Evolutionary conservation across 1,284 basidiomycete genomes (phyloP), one percentile per base, ranked within the genome.

Genomic region (Spongispora temasekensis): DNA sequence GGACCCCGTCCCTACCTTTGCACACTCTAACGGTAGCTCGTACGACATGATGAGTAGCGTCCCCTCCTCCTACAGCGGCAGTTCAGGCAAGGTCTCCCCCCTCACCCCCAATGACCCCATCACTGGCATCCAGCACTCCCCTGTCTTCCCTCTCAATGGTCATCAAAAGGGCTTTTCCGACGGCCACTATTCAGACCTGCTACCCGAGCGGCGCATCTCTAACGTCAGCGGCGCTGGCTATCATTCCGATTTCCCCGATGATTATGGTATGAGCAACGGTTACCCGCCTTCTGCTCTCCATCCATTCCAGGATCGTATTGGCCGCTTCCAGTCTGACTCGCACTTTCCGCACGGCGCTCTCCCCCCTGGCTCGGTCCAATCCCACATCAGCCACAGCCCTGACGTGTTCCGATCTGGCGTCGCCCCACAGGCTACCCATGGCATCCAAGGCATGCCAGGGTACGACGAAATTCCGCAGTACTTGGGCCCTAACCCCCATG

Each of bases 11-110:
- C 79, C 83, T 15, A 76, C 85, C 4, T 90, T 88, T 72, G 77
- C 79, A 32, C 77, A 78, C 53, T 76, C 79, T 15, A 82, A 76
- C 65, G 70, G 77, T 57, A 79, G 79, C 69, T 79, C 84, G 4
- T 90, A 88, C 76, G 86, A 87, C 72, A 81, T 88, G 66, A 85
- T 89, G 68, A 78, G 76, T 71, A 81, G 81, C 63, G 75, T 88
- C n/a, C 78, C 83, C 28, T 81, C 81, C 12, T 87, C 87, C 2
- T 85, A 79, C 53, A 81, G 85, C 68, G 66, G 70, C 40, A 82
- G 79, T 74, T 87, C 85, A 61, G 88, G 87, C 63, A 90, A 90
- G 72, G 85, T 87, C 53, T 91, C 90, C 19, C 89, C 89, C 0
- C 78, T 90, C 52, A 88, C 87, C 6, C 89, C 88, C 42, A 86